Percentiles rank a stretch among this genome's conserved stretches.
Conservation (phyloP, 2,329 filamentous ascomycete genomes). For the Macrophomina tecta region DNA sequence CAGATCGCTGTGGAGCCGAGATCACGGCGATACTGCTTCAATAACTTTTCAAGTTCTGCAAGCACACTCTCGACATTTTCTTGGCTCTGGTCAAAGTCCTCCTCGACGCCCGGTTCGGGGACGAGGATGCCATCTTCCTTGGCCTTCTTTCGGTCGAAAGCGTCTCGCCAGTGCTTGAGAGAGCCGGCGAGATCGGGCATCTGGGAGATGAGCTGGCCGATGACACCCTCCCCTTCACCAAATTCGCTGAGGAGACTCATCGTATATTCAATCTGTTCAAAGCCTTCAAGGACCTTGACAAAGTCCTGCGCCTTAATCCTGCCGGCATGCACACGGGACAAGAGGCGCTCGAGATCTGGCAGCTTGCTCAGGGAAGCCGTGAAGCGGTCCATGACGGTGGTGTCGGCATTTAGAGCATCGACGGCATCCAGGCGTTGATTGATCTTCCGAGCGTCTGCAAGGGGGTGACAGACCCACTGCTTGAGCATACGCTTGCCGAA, state of each 20-base stretch:
- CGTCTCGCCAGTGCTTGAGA: conserved; percentile 85
- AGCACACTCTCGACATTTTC: conserved; percentile 78
- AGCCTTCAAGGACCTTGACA: conserved; percentile 89
- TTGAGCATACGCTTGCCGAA: conserved; percentile 96
- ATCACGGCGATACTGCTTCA: conserved; percentile 73
- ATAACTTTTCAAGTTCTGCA: conserved; percentile 70
- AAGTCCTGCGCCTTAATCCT: conserved; percentile 93
- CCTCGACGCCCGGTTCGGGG: conserved; percentile 84
- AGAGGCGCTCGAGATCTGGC: conserved; percentile 90
- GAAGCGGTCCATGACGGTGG: conserved; percentile 82
- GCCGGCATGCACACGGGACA: conserved; percentile 91
- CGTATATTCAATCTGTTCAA: conserved; percentile 96
- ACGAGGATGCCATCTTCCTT: conserved; percentile 81
- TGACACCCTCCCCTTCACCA: conserved; percentile 78
- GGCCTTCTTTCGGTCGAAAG: conserved; percentile 84
- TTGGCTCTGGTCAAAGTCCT: conserved; percentile 87
- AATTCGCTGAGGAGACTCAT: conserved; percentile 78
- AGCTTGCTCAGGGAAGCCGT: conserved; percentile 86
- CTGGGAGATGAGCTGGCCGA: conserved; percentile 78
- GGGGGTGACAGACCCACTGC: conserved; percentile 95
- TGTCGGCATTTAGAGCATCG: conserved; percentile 86
- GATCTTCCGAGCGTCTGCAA: conserved; percentile 85
- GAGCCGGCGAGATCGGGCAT: conserved; percentile 84
- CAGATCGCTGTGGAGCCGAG: conserved; percentile 71
- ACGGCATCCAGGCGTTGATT: conserved; percentile 94